phyloP scores from a whole-genome alignment of 148 eudicot genomes.

The Dianthus caryophyllus region DNA sequence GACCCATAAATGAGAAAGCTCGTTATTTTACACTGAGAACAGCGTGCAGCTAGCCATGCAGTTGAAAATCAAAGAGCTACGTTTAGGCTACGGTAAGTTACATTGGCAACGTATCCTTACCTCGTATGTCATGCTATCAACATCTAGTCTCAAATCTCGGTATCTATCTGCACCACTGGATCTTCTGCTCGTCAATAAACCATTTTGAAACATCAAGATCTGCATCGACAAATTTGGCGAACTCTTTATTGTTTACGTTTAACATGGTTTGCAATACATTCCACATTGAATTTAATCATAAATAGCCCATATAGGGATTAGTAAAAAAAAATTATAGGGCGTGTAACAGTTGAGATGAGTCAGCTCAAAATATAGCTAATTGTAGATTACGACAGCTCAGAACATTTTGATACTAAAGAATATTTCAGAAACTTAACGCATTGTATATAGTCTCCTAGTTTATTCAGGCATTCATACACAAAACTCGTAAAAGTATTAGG shows the following conservation, averaged over 20 bases:
- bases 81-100: no score
- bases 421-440: not conserved
- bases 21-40: not conserved
- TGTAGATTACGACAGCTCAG: not conserved
- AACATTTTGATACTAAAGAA: not conserved
- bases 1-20: slow-evolving; percentile 5
- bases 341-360: no score
- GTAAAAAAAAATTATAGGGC: no score
- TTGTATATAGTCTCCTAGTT: not conserved
- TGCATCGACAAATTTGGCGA: slow-evolving; percentile 26
- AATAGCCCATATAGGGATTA: no score
- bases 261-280: not conserved
- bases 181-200: slow-evolving; percentile 65
- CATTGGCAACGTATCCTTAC: slow-evolving; percentile 28
- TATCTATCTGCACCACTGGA: slow-evolving; percentile 52
- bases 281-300: no score
- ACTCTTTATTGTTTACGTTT: not conserved
- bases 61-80: not conserved
- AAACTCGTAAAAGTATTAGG: not conserved
- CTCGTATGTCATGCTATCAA: slow-evolving; percentile 88
- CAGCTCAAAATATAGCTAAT: no score
- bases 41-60: no score
- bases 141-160: slow-evolving; percentile 72
- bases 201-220: slow-evolving; percentile 75
- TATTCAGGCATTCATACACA: not conserved